These are phyloP conservation scores for Chaetoceros tenuissimus DNA, from an alignment of 108 stramenopile species.

Conservation along the genomic window DNA sequence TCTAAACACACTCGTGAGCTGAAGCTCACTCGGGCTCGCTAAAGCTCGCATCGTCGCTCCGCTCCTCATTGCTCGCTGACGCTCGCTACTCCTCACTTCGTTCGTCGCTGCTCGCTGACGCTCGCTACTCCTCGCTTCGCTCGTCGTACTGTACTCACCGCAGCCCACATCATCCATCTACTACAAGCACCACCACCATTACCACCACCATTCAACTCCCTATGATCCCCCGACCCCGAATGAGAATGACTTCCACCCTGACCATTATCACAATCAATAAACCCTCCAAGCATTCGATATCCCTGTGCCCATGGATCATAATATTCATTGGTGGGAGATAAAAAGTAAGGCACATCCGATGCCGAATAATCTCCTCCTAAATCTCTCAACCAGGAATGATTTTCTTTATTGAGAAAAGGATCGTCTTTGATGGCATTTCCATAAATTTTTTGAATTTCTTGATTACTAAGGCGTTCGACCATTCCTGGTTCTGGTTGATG, in stretches of 20 bases:
- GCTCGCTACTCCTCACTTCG: no score
- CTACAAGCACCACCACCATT: slow-evolving; percentile 31
- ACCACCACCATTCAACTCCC: slow-evolving; percentile 17
- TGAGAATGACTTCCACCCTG: slow-evolving; percentile 22
- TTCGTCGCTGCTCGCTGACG: no score
- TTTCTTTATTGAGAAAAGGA: neutral
- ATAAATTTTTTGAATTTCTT: neutral
- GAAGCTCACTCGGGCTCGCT: no score
- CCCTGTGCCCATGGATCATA: slow-evolving; percentile 80
- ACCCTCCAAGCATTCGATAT: slow-evolving; percentile 74
- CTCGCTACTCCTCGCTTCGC: no score
- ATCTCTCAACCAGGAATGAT: neutral
- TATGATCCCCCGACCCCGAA: slow-evolving; percentile 27
- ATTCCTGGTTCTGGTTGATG: neutral
- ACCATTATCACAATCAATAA: slow-evolving; percentile 68
- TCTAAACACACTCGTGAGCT: no score
- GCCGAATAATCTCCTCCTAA: neutral
- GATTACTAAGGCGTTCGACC: neutral
- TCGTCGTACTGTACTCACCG: no score
- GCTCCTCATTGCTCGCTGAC: no score
- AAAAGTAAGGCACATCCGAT: neutral
- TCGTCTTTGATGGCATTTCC: neutral
- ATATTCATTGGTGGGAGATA: slow-evolving; percentile 13
- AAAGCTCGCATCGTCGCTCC: no score
- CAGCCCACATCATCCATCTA: slow-evolving; percentile 82